Percentiles rank a stretch among this genome's conserved stretches.
phyloP scores from a whole-genome alignment of 1,139 yeast genomes.

The Saccharomycopsis phalli region DNA sequence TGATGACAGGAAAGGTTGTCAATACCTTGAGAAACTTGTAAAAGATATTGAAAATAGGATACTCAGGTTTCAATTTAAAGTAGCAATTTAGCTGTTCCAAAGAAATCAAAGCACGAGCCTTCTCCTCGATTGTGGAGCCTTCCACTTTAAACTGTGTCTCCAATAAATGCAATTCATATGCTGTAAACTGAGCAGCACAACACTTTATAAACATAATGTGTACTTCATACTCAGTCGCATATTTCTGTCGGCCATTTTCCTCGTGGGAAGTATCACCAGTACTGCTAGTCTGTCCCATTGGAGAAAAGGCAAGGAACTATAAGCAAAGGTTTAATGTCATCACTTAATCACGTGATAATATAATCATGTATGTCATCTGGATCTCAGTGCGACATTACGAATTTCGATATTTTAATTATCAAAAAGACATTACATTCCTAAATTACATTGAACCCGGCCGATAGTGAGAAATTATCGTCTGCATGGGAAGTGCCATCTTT shows the following conservation, averaged over 20 bases:
- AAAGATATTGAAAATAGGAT: conserved; percentile 9
- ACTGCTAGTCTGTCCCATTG: conserved; percentile 12
- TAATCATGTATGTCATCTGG: too few species aligned
- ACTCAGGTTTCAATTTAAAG: conserved; percentile 5
- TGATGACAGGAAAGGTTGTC: conserved; percentile 7
- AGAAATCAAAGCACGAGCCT: background rate
- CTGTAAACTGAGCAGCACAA: conserved; percentile 9
- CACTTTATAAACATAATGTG: conserved; percentile 5
- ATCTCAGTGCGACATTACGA: too few species aligned
- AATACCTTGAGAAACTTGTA: conserved; percentile 13
- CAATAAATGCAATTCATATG: conserved; percentile 12
- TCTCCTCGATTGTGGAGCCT: background rate
- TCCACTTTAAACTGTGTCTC: conserved; percentile 3
- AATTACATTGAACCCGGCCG: too few species aligned
- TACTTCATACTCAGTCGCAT: background rate
- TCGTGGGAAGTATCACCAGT: background rate
- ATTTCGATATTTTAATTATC: too few species aligned
- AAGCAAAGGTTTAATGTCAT: too few species aligned
- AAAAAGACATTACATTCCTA: too few species aligned
- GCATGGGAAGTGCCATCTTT: too few species aligned
- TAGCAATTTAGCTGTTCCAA: conserved; percentile 4
- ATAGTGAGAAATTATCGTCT: too few species aligned
- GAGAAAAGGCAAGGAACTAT: too few species aligned
- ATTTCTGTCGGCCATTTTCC: background rate
- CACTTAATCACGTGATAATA: too few species aligned